Evolutionary conservation across 202 grass and related monocot species (phyloP).

Genomic region (Panicum hallii): DNA sequence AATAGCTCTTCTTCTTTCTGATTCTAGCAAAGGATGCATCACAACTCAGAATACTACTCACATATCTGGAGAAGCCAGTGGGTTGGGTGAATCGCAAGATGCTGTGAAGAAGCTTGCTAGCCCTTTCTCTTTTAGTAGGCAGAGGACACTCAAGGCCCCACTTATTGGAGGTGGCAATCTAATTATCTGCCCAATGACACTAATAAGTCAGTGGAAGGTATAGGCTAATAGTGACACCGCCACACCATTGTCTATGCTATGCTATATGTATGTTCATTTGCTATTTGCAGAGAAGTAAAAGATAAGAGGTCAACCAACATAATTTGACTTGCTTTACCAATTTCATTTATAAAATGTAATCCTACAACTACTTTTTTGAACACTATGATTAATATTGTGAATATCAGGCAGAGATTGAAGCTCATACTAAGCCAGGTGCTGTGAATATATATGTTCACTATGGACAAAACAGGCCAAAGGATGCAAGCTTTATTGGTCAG

Average conservation of each 20-base stretch:
- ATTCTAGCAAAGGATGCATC: slow-evolving; percentile 71
- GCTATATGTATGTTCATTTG: slow-evolving; percentile 27
- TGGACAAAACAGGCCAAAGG: slow-evolving; percentile 91
- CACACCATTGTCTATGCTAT: slow-evolving; percentile 21
- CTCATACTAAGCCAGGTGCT: slow-evolving; percentile 66
- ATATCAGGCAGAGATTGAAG: slow-evolving; percentile 87
- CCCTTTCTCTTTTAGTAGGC: slow-evolving; percentile 77
- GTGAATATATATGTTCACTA: slow-evolving; percentile 88
- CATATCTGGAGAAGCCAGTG: slow-evolving; percentile 60
- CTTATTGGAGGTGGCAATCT: slow-evolving; percentile 77
- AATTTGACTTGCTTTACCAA: slow-evolving; percentile 15
- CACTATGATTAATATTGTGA: slow-evolving; percentile 35
- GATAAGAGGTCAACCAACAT: slow-evolving; percentile 7
- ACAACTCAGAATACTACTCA: slow-evolving; percentile 55
- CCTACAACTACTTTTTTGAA: background rate
- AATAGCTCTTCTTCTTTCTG: slow-evolving; percentile 87
- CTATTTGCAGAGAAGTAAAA: background rate
- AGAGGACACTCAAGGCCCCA: slow-evolving; percentile 68
- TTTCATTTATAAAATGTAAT: slow-evolving; percentile 27
- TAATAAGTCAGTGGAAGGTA: slow-evolving; percentile 99
- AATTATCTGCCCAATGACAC: slow-evolving; percentile 94
- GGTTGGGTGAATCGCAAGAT: slow-evolving; percentile 47
- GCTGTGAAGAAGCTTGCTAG: slow-evolving; percentile 69
- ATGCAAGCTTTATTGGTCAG: slow-evolving; percentile 71
- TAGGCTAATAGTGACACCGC: slow-evolving; percentile 15